Evolutionary conservation across 2,329 filamentous ascomycete genomes (phyloP), one percentile per base, ranked within the genome.

Genomic region (Hirsutella rhossiliensis): DNA sequence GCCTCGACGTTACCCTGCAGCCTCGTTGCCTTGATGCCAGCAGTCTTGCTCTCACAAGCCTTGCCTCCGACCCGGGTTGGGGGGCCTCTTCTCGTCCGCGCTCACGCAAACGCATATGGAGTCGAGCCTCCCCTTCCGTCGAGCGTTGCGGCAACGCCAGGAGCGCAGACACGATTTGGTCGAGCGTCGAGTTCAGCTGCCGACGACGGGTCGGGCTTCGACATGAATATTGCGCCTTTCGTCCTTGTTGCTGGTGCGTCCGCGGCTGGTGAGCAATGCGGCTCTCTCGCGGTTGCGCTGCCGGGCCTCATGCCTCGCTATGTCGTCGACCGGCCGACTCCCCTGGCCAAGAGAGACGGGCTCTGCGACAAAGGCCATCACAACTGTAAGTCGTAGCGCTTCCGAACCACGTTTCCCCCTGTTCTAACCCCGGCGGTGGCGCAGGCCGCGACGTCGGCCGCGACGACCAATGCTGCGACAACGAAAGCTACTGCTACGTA

Each of bases 401-500:
- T 5, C 18, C 11, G 4, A 32, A 4, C 31, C 31, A 12, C 11
- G 13, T 34, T 7, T 17, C 31, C 31, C 13, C 31, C n/a, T 12
- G 31, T 7, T 13, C n/a, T 15, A 11, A 34, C 13, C n/a, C 31
- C 2, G 29, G 13, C 29, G 13, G 8, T 31, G 29, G 15, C 29
- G 20, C 40, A 72, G 69, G 69, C 45, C 58, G 66, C 41, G 69
- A 72, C 40, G 54, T 71, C 31, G 59, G 61, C 28, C 54, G 58
- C 39, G 50, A 55, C 11, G 55, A 58, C 19, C 42, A 53, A 7
- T 73, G 70, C 59, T 73, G 70, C 52, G 46, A 53, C 18, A 66
- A 73, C 49, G 53, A 60, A 15, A 53, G 57, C 38, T 73, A 72
- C 54, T 73, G 70, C 57, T 69, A 68, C 51, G 46, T 72, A 44